Conservation (phyloP, 75 land plant species). For the Selaginella moellendorffii region DNA sequence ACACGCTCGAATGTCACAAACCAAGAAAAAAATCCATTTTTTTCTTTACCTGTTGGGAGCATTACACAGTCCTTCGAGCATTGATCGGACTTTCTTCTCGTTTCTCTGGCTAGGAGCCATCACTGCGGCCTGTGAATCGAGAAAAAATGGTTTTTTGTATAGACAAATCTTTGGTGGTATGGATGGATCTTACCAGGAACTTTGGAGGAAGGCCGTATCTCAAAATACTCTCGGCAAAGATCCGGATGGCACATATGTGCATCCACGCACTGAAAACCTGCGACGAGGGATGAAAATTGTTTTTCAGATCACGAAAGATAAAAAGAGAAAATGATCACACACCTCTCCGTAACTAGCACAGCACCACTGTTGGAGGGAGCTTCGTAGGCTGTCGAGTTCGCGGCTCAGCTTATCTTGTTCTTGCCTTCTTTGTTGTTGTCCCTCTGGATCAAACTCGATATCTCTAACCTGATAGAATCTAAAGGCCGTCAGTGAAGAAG, state of each 20-base stretch:
- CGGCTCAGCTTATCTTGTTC: slow-evolving; percentile 51
- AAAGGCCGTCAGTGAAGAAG: background rate
- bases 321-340: background rate
- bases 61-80: slow-evolving; percentile 52
- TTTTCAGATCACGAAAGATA: background rate
- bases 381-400: slow-evolving; percentile 65
- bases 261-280: slow-evolving; percentile 98
- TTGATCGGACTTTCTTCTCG: slow-evolving; percentile 73
- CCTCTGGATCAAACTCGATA: slow-evolving; percentile 78
- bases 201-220: slow-evolving; percentile 95
- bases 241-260: slow-evolving; percentile 89
- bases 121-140: slow-evolving; percentile 44
- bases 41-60: slow-evolving; percentile 41
- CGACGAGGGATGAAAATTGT: too few relatives aligned
- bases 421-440: slow-evolving; percentile 41
- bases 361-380: slow-evolving; percentile 81
- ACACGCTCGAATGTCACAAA: background rate
- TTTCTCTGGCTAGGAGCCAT: slow-evolving; percentile 55
- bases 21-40: background rate
- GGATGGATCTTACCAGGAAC: slow-evolving; percentile 75
- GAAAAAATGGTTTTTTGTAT: too few relatives aligned
- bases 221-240: slow-evolving; percentile 87
- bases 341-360: slow-evolving; percentile 96
- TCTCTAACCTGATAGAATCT: slow-evolving; percentile 65
- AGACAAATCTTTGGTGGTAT: too few relatives aligned